Percentiles rank a stretch among this genome's conserved stretches.
These are phyloP conservation scores for Aspergillus intermedius DNA, from an alignment of 2,329 filamentous ascomycete genomes.

Conservation along the genomic window DNA sequence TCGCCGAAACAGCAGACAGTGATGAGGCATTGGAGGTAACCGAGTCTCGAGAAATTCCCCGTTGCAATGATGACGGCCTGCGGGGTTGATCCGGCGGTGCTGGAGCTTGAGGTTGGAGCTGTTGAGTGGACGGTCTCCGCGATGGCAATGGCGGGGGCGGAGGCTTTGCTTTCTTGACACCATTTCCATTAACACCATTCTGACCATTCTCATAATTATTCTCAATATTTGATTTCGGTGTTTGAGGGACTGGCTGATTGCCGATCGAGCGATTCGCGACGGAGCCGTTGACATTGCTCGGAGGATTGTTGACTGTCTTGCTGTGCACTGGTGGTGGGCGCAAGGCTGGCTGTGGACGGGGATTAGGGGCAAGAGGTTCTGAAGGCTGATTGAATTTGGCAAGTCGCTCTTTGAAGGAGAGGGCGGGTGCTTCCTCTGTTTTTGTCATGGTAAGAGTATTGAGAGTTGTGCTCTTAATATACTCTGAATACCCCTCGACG, in stretches of 20 bases:
- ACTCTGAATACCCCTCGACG: too few relatives aligned
- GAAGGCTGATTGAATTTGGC: conserved; percentile 38
- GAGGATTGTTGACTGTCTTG: conserved; percentile 30
- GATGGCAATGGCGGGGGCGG: conserved; percentile 42
- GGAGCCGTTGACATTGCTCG: conserved; percentile 27
- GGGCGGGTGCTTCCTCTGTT: conserved; percentile 34
- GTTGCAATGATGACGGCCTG: conserved; percentile 25
- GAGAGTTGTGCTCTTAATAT: neutral
- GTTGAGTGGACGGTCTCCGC: conserved; percentile 34
- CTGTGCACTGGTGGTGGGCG: conserved; percentile 22
- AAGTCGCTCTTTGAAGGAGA: conserved; percentile 42
- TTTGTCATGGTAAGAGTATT: conserved; percentile 1
- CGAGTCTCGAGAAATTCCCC: conserved; percentile 45
- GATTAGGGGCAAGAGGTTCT: conserved; percentile 16
- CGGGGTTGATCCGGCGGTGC: conserved; percentile 44
- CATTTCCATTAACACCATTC: conserved; percentile 10
- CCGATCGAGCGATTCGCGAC: conserved; percentile 19
- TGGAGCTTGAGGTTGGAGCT: conserved; percentile 7
- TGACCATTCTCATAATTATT: neutral
- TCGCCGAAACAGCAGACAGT: conserved; percentile 39
- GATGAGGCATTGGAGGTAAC: conserved; percentile 47
- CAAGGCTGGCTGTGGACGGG: conserved; percentile 15
- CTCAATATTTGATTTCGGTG: neutral
- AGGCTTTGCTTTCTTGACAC: conserved; percentile 21
- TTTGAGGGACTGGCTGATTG: conserved; percentile 21